Evolutionary conservation across 805 yeast genomes (phyloP), one percentile per base, ranked within the genome.

Genomic region (Yarrowia sp.): DNA sequence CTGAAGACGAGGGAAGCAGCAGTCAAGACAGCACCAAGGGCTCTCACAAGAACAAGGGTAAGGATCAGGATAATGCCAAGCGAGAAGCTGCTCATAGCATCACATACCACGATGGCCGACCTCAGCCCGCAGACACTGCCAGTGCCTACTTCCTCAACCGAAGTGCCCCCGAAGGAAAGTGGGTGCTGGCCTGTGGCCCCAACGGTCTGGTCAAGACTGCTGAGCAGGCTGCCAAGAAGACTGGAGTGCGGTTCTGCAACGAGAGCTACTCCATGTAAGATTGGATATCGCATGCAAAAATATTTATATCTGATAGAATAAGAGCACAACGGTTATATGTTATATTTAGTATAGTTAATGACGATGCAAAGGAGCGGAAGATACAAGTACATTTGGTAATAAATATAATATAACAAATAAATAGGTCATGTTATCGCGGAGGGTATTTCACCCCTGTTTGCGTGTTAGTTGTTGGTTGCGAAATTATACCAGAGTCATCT

Each of bases 141-240:
- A 40, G 67, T 58, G 19, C 66, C 70, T 52, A 52, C 64, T 14
- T 56, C 61, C 39, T 60, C 68, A 43, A 24, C 64, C 14, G 36
- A 39, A 30, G 67, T 42, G 38, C 68, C 58, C 70, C 33, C 50
- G 47, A 53, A 7, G 38, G 67, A 9, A 60, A 86, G 1, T 90
- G 94, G 93, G 95, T 90, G 15, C 80, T 91, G n/a, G 91, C 92
- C 8, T 95, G 96, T 2, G 97, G 97, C 0, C 97, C 97, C 0
- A 80, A 80, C 44, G 88, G 88, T 0, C 78, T 91, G 69, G 94
- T 91, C 14, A 83, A 86, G 68, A 90, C 88, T 70, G 90, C 91
- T 6, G 83, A 85, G 72, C 79, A 87, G 39, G 91, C 95, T 93
- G 92, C 96, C 0, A 82, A 83, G 17, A 91, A 89, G 73, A 87